Evolutionary conservation across 257 asterid species (phyloP), one percentile per base, ranked within the genome.

Genomic region (Ilex aquifolium): DNA sequence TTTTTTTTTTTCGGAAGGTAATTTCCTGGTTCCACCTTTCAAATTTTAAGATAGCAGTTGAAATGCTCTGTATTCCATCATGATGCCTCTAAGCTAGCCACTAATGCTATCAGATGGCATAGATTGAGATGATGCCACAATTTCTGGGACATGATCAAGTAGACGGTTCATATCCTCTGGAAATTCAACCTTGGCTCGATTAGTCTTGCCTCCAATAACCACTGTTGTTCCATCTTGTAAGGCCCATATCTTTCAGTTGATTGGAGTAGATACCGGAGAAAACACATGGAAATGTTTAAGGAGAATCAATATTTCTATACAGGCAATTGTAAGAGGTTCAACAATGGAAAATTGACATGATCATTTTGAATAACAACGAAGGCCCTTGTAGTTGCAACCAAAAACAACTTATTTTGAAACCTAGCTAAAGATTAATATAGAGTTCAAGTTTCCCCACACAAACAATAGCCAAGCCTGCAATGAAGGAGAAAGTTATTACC

Each of bases 121-220:
- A 56, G 83, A 67, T 52, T 77, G 65, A 64, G 87, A 69, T 8
- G 83, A 80, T 56, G 79, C 87, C 16, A 85, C 80, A 51, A 88
- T 36, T 72, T 88, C 95, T 15, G 98, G 95, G 39, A 87, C 97
- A 66, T 80, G 87, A 64, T 89, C 97, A 0, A 92, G 87, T 44
- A 82, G 68, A 65, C 67, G 67, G 72, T 79, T 83, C 83, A 82
- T 84, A 56, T 84, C 86, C 21, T 85, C 97, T 0, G 94, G 82
- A 31, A 90, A 81, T 73, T 92, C 97, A 10, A 82, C 91, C 72
- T 85, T 85, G 36, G 85, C 87, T 63, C 89, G 79, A 71, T 91
- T 91, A 7, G 93, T 91, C 83, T 88, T 88, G 59, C 95, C 95
- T 65, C 95, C 97, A 16, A 88, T 57, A 39, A 87, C 80, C 80